phyloP scores from a whole-genome alignment of 1,139 yeast species.

The Geotrichum fermentans region DNA sequence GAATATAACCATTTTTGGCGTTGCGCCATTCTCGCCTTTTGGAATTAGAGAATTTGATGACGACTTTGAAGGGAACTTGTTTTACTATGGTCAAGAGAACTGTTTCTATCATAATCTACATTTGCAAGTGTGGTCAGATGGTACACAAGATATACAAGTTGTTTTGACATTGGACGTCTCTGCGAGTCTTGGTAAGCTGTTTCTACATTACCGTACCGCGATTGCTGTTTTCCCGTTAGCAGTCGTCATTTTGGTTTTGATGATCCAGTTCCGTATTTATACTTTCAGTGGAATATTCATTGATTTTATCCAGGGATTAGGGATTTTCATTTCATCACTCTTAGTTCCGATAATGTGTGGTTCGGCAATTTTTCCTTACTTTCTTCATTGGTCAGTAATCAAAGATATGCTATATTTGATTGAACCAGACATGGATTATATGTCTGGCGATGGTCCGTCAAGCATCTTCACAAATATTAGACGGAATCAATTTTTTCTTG shows the following conservation, averaged over 20 bases:
- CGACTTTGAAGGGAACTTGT: constrained; percentile 22
- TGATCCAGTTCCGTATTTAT: constrained; percentile 31
- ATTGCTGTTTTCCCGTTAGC: constrained; percentile 35
- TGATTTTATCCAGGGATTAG: constrained; percentile 48
- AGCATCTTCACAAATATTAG: constrained; percentile 32
- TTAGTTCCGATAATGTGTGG: constrained; percentile 28
- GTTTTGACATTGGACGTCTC: constrained; percentile 36
- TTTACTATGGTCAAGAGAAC: constrained; percentile 16
- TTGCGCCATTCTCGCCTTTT: constrained; percentile 73
- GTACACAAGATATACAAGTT: constrained; percentile 26
- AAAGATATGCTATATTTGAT: constrained; percentile 36
- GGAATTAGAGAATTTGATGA: constrained; percentile 18
- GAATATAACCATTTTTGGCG: constrained; percentile 57
- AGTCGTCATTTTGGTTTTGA: constrained; percentile 28
- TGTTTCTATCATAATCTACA: constrained; percentile 31
- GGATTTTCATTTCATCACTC: constrained; percentile 34
- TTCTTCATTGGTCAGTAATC: constrained; percentile 22
- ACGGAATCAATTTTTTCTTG: constrained; percentile 50
- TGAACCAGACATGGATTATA: constrained; percentile 30
- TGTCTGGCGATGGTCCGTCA: constrained; percentile 27
- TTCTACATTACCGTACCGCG: constrained; percentile 35
- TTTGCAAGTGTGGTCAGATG: constrained; percentile 38
- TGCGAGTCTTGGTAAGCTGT: constrained; percentile 37
- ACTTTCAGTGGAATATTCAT: constrained; percentile 43
- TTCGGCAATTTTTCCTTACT: constrained; percentile 42